phyloP scores from a whole-genome alignment of 176 grass and related monocot genomes.

The Rhynchospora tenuis region DNA sequence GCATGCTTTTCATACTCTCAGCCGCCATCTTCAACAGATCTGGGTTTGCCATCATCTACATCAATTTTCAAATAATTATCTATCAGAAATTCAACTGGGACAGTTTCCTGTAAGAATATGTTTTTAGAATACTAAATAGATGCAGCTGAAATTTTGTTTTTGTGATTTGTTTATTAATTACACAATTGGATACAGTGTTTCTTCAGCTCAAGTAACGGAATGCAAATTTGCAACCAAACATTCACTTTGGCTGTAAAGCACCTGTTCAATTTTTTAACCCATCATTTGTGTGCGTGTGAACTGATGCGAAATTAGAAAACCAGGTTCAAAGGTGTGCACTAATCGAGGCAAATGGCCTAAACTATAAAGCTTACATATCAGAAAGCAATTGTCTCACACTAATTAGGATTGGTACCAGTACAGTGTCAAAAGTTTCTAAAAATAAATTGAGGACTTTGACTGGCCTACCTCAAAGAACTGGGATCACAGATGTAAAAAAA shows the following conservation, averaged over 20 bases:
- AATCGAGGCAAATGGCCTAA: background rate
- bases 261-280: background rate
- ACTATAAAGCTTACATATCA: background rate
- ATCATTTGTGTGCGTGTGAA: background rate
- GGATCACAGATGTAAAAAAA: background rate
- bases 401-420: background rate
- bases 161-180: background rate
- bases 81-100: background rate
- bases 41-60: constrained; percentile 94
- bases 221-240: background rate
- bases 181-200: background rate
- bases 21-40: constrained; percentile 72
- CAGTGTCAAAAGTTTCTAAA: background rate
- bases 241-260: background rate
- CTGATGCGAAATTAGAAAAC: background rate
- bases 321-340: background rate
- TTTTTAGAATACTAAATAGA: background rate
- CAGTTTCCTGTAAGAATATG: background rate
- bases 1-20: constrained; percentile 93
- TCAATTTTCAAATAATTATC: background rate
- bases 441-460: background rate
- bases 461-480: background rate
- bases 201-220: background rate
- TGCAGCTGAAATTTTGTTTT: background rate
- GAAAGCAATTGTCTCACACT: background rate